Conservation (phyloP, 352 stramenopile species). For the Phytophthora ramorum region DNA sequence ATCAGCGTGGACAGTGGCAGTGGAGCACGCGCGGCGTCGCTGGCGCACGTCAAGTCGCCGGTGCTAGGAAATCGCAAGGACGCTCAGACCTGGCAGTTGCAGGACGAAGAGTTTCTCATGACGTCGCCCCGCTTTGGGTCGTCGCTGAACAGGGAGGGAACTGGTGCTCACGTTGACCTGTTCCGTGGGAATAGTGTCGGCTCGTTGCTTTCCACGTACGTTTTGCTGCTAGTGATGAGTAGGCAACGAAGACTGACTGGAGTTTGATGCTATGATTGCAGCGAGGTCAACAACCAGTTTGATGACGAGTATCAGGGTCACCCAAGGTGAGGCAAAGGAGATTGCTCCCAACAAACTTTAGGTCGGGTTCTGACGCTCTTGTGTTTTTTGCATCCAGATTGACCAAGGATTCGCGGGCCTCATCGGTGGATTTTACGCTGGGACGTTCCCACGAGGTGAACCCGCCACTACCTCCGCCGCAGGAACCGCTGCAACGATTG, state of each 20-base stretch:
- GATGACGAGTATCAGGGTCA: slow-evolving; percentile 43
- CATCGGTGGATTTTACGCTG: slow-evolving; percentile 82
- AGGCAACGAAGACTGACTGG: slow-evolving; percentile 18
- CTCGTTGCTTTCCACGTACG: slow-evolving; percentile 43
- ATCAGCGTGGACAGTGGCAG: slow-evolving; percentile 55
- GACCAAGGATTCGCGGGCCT: slow-evolving; percentile 76
- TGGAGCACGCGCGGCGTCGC: slow-evolving; percentile 22
- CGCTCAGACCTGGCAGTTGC: slow-evolving; percentile 71
- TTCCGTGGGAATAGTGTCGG: slow-evolving; percentile 38
- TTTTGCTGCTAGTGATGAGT: slow-evolving; percentile 1
- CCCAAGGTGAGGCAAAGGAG: slow-evolving; percentile 25
- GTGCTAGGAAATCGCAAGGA: slow-evolving; percentile 68
- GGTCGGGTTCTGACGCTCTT: slow-evolving; percentile 7
- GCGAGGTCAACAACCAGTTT: slow-evolving; percentile 44
- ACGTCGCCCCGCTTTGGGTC: slow-evolving; percentile 60
- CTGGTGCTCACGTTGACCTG: slow-evolving; percentile 22
- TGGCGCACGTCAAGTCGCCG: slow-evolving; percentile 63
- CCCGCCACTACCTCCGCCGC: slow-evolving; percentile 67
- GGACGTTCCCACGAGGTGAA: slow-evolving; percentile 56
- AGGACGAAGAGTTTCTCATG: slow-evolving; percentile 72
- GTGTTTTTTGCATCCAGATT: slow-evolving; percentile 21
- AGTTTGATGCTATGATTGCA: slow-evolving; percentile 19
- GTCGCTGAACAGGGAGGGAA: slow-evolving; percentile 30
- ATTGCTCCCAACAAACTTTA: not conserved
- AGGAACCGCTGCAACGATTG: slow-evolving; percentile 72